Base-by-base conservation (phyloP, 306 rosid genomes). In the Carpinus viminea region DNA sequence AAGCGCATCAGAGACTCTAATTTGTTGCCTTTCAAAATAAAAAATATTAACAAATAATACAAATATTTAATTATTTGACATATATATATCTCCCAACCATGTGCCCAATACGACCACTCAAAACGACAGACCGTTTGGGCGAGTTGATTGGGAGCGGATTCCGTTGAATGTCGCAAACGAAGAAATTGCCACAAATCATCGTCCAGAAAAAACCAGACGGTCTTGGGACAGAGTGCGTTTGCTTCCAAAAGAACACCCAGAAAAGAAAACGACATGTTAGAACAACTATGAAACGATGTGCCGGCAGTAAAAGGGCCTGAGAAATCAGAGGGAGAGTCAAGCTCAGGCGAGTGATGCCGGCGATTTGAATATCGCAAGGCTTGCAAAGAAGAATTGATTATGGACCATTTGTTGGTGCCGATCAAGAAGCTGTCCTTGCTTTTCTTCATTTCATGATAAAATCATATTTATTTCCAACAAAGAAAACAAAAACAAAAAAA, bases 1-100 rank as follows among this genome's bases (percentile, higher is more conserved):
- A 26, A 85, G 91, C 83, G 88, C 81, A 74, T 82, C 94, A 92
- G 97, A 85, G 98, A 93, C 98, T 93, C 98, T 93, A 93, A 91
- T 75, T 91, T 90, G 86, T 93, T 92, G 97, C 98, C 98, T 85
- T 76, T 4, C 43, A 4, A 38, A 38, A 38, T 0, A 4, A 4
- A 38, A 38, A 38, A 5, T 38, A 38, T 38, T 38, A 38, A 38
- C 6, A 38, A 38, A 38, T 38, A 38, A 38, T 38, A 2, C 45
- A 41, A 41, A 2, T 45, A 45, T 16, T 31, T 31, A 17, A 15
- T 60, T 18, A 9, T 7, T 4, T 21, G 10, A n/a, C 0, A 31
- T 24, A 24, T 31, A 31, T 31, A 52, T 87, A 80, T 85, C 76
- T 51, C 60, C 90, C 89, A 82, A 70, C 87, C 79, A 87, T 64